Percentiles rank a stretch among this genome's conserved stretches.
Conservation (phyloP, 176 grass and related monocot species). For the Zizania latifolia region DNA sequence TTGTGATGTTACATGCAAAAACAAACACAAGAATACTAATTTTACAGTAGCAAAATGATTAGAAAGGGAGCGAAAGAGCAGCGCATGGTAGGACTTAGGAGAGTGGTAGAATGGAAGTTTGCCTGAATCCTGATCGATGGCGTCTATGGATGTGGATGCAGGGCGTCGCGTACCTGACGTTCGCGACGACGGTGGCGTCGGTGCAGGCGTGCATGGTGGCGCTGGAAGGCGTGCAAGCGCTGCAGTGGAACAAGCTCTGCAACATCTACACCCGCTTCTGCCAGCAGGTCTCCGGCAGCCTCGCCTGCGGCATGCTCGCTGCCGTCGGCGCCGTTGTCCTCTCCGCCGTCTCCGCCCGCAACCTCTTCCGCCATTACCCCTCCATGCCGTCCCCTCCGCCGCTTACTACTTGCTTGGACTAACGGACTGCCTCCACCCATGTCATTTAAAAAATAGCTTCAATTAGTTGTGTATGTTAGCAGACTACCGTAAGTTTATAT, state of each 20-base stretch:
- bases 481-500: too few species aligned
- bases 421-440: background rate
- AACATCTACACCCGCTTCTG: constrained; percentile 97
- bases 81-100: too few species aligned
- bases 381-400: background rate
- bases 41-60: too few species aligned
- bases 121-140: too few species aligned
- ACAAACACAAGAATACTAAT: too few species aligned
- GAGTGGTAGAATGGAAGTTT: too few species aligned
- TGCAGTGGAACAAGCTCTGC: constrained; percentile 91
- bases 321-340: constrained; percentile 37
- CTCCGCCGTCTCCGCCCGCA: constrained; percentile 66
- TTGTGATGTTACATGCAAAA: too few species aligned
- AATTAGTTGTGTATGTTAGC: too few species aligned
- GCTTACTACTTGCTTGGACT: background rate
- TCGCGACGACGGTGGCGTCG: constrained; percentile 58
- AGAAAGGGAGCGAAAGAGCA: too few species aligned
- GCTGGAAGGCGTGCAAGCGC: constrained; percentile 28
- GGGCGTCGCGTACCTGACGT: constrained; percentile 50
- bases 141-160: background rate
- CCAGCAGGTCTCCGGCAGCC: constrained; percentile 61
- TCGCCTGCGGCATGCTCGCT: constrained; percentile 43
- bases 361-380: constrained; percentile 61
- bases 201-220: constrained; percentile 58
- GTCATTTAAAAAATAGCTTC: too few species aligned